Conservation (phyloP, 1,139 yeast genomes). For the Candida gigantensis region DNA sequence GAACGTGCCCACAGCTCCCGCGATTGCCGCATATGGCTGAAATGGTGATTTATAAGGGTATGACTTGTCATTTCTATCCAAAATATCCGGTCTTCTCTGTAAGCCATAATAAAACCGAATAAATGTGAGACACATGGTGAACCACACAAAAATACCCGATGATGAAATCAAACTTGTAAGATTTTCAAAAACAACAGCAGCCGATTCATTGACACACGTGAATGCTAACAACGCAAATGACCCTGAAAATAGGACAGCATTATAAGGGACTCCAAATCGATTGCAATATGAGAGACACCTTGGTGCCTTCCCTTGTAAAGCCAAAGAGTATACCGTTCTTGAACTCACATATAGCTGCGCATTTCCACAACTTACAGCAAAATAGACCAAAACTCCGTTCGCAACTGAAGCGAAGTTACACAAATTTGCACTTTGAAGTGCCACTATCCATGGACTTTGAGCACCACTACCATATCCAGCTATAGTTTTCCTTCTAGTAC, state of each 20-base stretch:
- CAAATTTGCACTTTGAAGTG: constrained; percentile 66
- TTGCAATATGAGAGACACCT: constrained; percentile 59
- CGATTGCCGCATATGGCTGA: constrained; percentile 73
- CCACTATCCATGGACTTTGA: constrained; percentile 80
- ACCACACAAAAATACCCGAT: constrained; percentile 77
- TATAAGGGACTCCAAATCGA: constrained; percentile 69
- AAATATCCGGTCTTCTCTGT: constrained; percentile 64
- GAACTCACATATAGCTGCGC: constrained; percentile 80
- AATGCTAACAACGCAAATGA: constrained; percentile 61
- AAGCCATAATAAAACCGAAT: constrained; percentile 72
- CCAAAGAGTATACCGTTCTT: constrained; percentile 73
- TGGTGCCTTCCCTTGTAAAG: constrained; percentile 72
- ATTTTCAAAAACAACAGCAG: constrained; percentile 67
- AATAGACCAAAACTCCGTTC: constrained; percentile 68
- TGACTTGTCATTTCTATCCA: constrained; percentile 60
- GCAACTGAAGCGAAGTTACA: constrained; percentile 63
- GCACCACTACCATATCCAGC: constrained; percentile 60
- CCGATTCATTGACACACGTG: constrained; percentile 56
- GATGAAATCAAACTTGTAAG: constrained; percentile 66
- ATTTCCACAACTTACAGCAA: constrained; percentile 76
- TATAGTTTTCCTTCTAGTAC: constrained; percentile 32
- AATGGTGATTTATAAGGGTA: constrained; percentile 77
- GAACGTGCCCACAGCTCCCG: constrained; percentile 61
- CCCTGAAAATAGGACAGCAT: constrained; percentile 64
- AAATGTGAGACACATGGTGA: constrained; percentile 75